Conservation (phyloP, 371 early-diverging fungal genomes). For the Apophysomyces ossiformis region DNA sequence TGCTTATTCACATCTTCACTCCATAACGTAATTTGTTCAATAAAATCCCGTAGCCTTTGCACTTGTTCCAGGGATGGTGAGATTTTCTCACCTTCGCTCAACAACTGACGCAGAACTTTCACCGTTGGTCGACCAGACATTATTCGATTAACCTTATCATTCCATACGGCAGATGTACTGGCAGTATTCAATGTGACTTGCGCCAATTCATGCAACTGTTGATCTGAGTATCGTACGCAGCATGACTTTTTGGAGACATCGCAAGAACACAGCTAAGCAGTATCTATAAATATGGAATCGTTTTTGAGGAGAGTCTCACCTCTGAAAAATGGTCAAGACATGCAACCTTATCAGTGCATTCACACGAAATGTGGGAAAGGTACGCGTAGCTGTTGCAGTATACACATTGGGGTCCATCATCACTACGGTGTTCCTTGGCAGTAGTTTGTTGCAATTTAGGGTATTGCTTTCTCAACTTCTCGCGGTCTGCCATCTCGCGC, state of each 20-base stretch:
- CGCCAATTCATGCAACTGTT: constrained; percentile 47
- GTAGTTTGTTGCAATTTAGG: constrained; percentile 48
- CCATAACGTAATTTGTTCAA: constrained; percentile 23
- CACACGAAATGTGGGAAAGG: constrained; percentile 69
- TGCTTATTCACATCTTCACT: constrained; percentile 25
- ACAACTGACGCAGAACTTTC: constrained; percentile 53
- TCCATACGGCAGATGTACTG: constrained; percentile 46
- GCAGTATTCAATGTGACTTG: constrained; percentile 20
- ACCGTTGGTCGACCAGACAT: constrained; percentile 55
- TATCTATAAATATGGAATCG: not conserved
- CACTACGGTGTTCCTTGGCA: constrained; percentile 30
- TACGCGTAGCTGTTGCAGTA: constrained; percentile 77
- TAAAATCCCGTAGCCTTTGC: constrained; percentile 22
- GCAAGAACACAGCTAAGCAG: constrained; percentile 59
- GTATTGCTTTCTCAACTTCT: constrained; percentile 42
- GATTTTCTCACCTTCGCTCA: constrained; percentile 57
- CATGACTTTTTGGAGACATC: constrained; percentile 46
- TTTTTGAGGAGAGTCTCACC: constrained; percentile 34
- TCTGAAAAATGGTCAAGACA: constrained; percentile 67
- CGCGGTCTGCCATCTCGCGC: constrained; percentile 63
- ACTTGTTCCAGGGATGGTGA: constrained; percentile 20
- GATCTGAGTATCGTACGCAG: constrained; percentile 58
- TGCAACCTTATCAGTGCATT: constrained; percentile 64
- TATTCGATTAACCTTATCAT: constrained; percentile 33
- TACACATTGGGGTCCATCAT: constrained; percentile 72